These are phyloP conservation scores for Coemansia sp. DNA, from an alignment of 192 early-diverging fungal genomes.

Conservation along the genomic window DNA sequence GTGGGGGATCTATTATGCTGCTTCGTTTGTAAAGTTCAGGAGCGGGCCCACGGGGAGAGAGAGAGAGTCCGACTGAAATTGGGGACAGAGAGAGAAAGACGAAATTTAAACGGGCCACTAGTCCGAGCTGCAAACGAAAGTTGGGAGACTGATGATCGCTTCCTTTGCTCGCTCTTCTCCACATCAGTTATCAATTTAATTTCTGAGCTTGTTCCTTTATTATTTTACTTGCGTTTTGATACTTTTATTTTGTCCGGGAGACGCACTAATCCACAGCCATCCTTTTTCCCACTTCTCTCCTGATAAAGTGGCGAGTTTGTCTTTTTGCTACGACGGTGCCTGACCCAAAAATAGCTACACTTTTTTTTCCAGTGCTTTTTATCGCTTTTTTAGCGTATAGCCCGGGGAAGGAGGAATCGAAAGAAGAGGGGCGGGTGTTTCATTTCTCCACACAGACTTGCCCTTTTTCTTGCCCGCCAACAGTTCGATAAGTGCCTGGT, in stretches of 20 bases:
- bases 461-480: too few relatives aligned
- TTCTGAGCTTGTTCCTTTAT: background rate
- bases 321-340: background rate
- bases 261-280: background rate
- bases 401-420: too few relatives aligned
- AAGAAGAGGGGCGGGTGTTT: background rate
- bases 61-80: background rate
- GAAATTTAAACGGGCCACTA: constrained; percentile 4
- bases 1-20: background rate
- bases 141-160: background rate
- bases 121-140: constrained; percentile 3
- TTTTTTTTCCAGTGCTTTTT: background rate
- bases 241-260: background rate
- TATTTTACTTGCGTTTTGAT: background rate
- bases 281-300: background rate
- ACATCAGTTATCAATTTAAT: background rate
- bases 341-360: background rate
- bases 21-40: background rate
- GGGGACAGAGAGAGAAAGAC: background rate
- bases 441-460: background rate
- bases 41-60: background rate
- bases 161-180: background rate
- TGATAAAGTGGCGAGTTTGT: background rate
- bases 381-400: too few relatives aligned
- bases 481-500: background rate